Evolutionary conservation across 2,329 filamentous ascomycete genomes (phyloP).

Genomic region (Cercospora citrullina): DNA sequence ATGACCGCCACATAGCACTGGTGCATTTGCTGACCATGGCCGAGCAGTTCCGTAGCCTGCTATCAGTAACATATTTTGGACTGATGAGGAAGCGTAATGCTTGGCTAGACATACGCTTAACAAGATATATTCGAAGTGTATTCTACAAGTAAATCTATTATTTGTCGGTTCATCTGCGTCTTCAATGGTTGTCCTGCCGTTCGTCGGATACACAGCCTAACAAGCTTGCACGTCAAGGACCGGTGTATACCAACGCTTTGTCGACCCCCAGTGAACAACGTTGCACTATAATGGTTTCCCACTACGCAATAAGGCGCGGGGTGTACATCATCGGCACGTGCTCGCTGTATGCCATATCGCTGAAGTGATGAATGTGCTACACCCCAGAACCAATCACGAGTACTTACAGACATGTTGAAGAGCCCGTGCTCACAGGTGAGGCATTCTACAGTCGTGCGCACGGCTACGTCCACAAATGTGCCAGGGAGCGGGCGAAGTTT

Average conservation of each 20-base stretch:
- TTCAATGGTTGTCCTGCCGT: too few relatives aligned
- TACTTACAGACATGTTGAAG: background rate
- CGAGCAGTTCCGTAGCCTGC: background rate
- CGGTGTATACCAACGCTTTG: background rate
- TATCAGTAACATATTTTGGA: background rate
- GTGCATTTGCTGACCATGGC: background rate
- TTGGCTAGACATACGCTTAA: background rate
- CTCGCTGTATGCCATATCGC: background rate
- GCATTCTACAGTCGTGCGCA: background rate
- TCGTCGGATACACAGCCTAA: too few relatives aligned
- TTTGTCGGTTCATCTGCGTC: too few relatives aligned
- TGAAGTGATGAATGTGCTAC: background rate
- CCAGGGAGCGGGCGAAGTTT: background rate
- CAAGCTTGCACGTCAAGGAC: too few relatives aligned
- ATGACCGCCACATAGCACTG: background rate
- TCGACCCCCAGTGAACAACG: background rate
- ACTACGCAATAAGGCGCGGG: background rate
- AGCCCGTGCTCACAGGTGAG: background rate
- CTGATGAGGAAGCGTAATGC: background rate
- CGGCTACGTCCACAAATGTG: background rate
- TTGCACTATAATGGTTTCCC: background rate
- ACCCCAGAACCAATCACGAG: background rate
- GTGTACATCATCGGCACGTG: background rate
- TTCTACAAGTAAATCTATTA: too few relatives aligned
- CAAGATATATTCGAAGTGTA: background rate